Percentiles rank a stretch among this genome's conserved stretches.
Evolutionary conservation across 2,329 filamentous ascomycete genomes (phyloP).

Genomic region (Xylaria multiplex): DNA sequence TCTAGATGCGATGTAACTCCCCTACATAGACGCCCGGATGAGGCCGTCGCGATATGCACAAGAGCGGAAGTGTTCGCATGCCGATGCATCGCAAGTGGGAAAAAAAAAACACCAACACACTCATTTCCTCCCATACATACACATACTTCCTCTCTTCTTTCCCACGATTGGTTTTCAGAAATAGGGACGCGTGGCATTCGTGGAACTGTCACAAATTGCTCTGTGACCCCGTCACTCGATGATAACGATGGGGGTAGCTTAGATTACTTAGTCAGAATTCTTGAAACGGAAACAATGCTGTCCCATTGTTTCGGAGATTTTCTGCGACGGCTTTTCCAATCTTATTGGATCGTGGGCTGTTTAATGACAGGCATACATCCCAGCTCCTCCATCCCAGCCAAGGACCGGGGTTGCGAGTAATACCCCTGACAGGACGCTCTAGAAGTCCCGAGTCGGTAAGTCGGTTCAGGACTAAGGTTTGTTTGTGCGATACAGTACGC

Average conservation of each 20-base stretch:
- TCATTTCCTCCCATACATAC: background rate
- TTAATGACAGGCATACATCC: conserved; percentile 23
- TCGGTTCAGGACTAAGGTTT: background rate
- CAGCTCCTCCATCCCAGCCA: background rate
- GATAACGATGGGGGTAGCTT: background rate
- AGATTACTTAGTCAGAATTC: conserved; percentile 25
- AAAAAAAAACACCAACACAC: background rate
- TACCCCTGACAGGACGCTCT: conserved; percentile 22
- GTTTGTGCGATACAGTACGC: no score
- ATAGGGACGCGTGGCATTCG: conserved; percentile 24
- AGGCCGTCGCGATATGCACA: conserved; percentile 31
- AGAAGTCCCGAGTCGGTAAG: conserved; percentile 24
- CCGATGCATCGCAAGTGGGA: conserved; percentile 2
- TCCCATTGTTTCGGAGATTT: conserved; percentile 28
- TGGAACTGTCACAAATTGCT: background rate
- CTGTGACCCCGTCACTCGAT: background rate
- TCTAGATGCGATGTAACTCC: conserved; percentile 32
- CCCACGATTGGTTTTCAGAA: background rate
- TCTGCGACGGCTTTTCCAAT: conserved; percentile 19
- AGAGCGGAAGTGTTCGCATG: conserved; percentile 33
- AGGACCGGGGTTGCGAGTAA: background rate
- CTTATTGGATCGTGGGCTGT: conserved; percentile 17
- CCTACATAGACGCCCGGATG: conserved; percentile 36
- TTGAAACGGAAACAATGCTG: conserved; percentile 33
- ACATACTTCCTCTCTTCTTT: background rate